A percentile compares a stretch with the other conserved stretches of the same genome.
These are phyloP conservation scores for Dioscorea alata DNA, from an alignment of 106 monocot genomes.

Conservation along the genomic window DNA sequence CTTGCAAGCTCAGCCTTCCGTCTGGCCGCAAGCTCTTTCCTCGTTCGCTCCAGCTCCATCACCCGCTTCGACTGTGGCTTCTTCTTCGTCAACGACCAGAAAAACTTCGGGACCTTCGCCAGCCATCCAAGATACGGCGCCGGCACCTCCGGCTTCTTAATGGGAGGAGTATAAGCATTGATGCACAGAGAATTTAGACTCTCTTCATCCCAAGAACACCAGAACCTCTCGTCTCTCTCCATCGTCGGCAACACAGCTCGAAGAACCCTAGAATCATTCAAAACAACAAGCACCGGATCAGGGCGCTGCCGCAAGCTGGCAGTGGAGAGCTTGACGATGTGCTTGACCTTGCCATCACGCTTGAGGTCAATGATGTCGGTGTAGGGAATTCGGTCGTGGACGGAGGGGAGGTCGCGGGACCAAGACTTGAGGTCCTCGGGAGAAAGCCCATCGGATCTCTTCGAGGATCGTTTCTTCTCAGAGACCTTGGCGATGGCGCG, in stretches of 20 bases:
- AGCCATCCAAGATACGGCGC: constrained; percentile 49
- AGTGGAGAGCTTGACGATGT: constrained; percentile 59
- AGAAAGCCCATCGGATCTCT: constrained; percentile 42
- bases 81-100: constrained; percentile 21
- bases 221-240: constrained; percentile 64
- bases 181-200: constrained; percentile 49
- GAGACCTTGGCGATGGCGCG: constrained; percentile 37
- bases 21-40: constrained; percentile 46
- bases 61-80: constrained; percentile 56
- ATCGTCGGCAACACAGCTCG: constrained; percentile 45
- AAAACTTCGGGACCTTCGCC: constrained; percentile 13
- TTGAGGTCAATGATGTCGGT: constrained; percentile 46
- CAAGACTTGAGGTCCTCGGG: constrained; percentile 59
- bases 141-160: constrained; percentile 58
- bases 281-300: constrained; percentile 59
- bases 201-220: constrained; percentile 54
- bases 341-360: constrained; percentile 46
- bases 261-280: constrained; percentile 65
- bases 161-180: constrained; percentile 72
- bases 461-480: constrained; percentile 40
- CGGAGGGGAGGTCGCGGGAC: constrained; percentile 48
- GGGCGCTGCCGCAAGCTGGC: constrained; percentile 29
- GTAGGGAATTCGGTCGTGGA: constrained; percentile 64
- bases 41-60: constrained; percentile 47
- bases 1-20: constrained; percentile 38